phyloP scores from a whole-genome alignment of 1,139 yeast species.

The Insectozyma bohioensis region DNA sequence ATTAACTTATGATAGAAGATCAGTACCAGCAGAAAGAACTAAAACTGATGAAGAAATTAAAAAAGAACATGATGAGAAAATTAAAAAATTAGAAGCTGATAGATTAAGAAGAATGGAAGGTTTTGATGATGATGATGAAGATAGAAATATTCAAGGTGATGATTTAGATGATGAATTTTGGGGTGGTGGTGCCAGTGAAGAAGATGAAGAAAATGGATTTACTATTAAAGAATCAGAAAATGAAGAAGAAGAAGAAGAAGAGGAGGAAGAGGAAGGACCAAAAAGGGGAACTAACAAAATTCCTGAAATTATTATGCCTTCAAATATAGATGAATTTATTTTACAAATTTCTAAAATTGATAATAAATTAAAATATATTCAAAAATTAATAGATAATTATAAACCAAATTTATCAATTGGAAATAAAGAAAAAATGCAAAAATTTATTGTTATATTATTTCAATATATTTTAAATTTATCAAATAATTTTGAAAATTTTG shows the following conservation, averaged over 20 bases:
- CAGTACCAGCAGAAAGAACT: constrained; percentile 95
- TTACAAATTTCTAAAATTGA: constrained; percentile 25
- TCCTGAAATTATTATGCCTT: constrained; percentile 51
- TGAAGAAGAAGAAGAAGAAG: constrained; percentile 26
- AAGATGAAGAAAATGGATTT: constrained; percentile 33
- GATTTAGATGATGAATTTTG: constrained; percentile 65
- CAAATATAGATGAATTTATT: constrained; percentile 51
- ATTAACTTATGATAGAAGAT: constrained; percentile 79
- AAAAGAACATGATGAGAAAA: constrained; percentile 65
- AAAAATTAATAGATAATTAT: constrained; percentile 56
- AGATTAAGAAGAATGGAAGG: constrained; percentile 88
- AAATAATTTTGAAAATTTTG: constrained; percentile 20
- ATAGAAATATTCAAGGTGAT: constrained; percentile 61
- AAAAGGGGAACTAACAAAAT: constrained; percentile 13
- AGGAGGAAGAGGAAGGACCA: constrained; percentile 19
- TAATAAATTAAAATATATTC: constrained; percentile 42
- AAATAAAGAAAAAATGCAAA: constrained; percentile 72
- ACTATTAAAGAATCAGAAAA: constrained; percentile 19
- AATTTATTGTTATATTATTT: constrained; percentile 63
- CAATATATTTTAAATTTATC: constrained; percentile 59
- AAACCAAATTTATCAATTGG: constrained; percentile 82
- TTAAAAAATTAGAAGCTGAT: constrained; percentile 70
- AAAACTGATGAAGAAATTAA: constrained; percentile 85
- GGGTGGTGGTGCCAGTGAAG: constrained; percentile 55
- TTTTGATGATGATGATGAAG: constrained; percentile 34